Conservation (phyloP, 2,329 filamentous ascomycete species). For the Penicillium oxalicum region DNA sequence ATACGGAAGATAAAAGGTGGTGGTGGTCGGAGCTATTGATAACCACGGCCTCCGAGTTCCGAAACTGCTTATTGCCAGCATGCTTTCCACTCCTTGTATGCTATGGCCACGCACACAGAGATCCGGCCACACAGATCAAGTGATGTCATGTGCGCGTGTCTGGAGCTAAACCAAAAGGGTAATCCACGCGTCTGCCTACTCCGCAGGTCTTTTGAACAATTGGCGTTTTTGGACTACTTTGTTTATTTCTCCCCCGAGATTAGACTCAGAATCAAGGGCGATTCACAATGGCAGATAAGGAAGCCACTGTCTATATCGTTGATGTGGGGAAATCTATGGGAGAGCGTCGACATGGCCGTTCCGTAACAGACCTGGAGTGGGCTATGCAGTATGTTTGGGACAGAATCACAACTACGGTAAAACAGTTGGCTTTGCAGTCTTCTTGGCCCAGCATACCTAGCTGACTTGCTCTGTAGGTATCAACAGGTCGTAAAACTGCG, state of each 20-base stretch:
- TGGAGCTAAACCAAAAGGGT: slow-evolving; percentile 28
- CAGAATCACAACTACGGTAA: slow-evolving; percentile 70
- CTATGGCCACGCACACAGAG: slow-evolving; percentile 8
- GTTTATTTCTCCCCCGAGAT: neutral
- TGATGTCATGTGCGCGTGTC: slow-evolving; percentile 41
- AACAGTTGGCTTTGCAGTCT: slow-evolving; percentile 22
- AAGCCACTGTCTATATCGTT: slow-evolving; percentile 85
- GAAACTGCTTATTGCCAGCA: slow-evolving; percentile 6
- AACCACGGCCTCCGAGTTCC: neutral
- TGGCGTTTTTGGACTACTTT: no score
- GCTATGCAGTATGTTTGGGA: slow-evolving; percentile 92
- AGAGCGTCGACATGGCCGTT: slow-evolving; percentile 61
- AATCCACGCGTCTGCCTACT: slow-evolving; percentile 43
- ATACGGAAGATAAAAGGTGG: neutral
- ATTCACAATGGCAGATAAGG: slow-evolving; percentile 73
- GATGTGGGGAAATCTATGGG: slow-evolving; percentile 86
- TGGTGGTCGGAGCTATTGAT: neutral
- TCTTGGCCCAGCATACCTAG: no score
- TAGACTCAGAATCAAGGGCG: neutral
- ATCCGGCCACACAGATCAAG: slow-evolving; percentile 8
- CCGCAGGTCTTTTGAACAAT: slow-evolving; percentile 6
- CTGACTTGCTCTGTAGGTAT: slow-evolving; percentile 37
- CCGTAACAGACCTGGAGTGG: slow-evolving; percentile 79
- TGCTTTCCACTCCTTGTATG: fast-evolving
- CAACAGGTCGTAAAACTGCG: slow-evolving; percentile 67